Conservation (phyloP, 768 basidiomycete genomes). For the Psilocybe sp. region DNA sequence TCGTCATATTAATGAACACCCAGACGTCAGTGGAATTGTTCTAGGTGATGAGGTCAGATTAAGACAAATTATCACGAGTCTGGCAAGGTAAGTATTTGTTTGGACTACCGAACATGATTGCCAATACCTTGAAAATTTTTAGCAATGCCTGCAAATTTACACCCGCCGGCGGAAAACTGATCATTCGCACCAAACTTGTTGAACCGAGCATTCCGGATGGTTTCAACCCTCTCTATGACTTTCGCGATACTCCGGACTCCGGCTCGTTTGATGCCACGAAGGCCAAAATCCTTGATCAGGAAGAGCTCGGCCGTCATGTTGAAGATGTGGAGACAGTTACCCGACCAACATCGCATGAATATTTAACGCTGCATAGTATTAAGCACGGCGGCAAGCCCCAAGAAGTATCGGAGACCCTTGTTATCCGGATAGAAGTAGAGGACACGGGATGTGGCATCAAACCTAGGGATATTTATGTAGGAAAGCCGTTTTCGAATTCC, state of each 20-base stretch:
- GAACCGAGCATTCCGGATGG: slow-evolving; percentile 23
- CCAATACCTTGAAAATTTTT: background rate
- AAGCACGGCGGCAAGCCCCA: slow-evolving; percentile 32
- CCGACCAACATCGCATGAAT: slow-evolving; percentile 33
- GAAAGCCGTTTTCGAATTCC: slow-evolving; percentile 72
- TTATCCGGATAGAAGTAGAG: slow-evolving; percentile 81
- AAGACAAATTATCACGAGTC: slow-evolving; percentile 80
- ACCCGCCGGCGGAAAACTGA: slow-evolving; percentile 62
- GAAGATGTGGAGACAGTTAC: slow-evolving; percentile 22
- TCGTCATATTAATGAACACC: slow-evolving; percentile 40
- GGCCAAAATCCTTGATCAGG: too few species aligned
- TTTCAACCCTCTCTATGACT: slow-evolving; percentile 14
- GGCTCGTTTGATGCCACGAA: too few species aligned
- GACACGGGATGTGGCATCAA: slow-evolving; percentile 66
- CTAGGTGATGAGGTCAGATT: slow-evolving; percentile 82
- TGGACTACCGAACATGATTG: slow-evolving; percentile 1
- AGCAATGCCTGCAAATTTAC: slow-evolving; percentile 85
- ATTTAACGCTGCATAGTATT: slow-evolving; percentile 51
- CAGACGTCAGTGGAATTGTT: slow-evolving; percentile 63
- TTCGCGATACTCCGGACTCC: too few species aligned
- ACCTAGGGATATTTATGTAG: slow-evolving; percentile 59
- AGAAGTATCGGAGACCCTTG: slow-evolving; percentile 54
- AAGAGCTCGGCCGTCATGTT: too few species aligned
- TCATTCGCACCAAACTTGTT: slow-evolving; percentile 64
- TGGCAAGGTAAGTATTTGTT: slow-evolving; percentile 57